Percentiles rank a stretch among this genome's conserved stretches.
phyloP scores from a whole-genome alignment of 2,329 filamentous ascomycete species.

The Clonostachys solani region DNA sequence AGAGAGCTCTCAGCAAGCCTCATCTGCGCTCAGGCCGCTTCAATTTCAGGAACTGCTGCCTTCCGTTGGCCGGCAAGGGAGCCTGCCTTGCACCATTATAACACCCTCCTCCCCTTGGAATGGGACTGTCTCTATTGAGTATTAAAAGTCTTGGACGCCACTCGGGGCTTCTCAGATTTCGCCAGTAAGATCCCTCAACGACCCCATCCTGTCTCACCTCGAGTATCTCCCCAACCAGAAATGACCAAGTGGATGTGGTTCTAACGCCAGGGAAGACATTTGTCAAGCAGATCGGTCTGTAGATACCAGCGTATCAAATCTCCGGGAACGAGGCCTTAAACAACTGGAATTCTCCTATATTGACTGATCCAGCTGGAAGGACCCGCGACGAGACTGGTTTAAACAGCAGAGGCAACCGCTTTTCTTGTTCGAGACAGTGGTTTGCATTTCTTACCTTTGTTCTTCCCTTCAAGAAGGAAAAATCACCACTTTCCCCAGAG shows the following conservation, averaged over 20 bases:
- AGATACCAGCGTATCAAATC: constrained; percentile 25
- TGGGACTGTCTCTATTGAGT: constrained; percentile 2
- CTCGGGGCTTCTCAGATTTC: not conserved
- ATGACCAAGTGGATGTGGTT: not conserved
- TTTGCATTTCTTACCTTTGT: constrained; percentile 24
- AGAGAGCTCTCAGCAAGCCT: no score
- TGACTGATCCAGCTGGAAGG: constrained; percentile 25
- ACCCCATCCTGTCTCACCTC: not conserved
- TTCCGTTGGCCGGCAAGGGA: not conserved
- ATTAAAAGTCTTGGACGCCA: not conserved
- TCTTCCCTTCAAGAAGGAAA: constrained; percentile 19
- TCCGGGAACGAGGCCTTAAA: constrained; percentile 24
- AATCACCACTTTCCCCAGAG: constrained; percentile 18
- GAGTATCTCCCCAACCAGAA: not conserved
- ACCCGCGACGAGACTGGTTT: constrained; percentile 13
- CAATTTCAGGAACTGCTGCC: not conserved
- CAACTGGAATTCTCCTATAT: constrained; percentile 20
- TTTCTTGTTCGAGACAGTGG: constrained; percentile 30
- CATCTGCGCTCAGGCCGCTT: no score
- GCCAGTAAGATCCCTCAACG: not conserved
- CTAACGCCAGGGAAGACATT: not conserved
- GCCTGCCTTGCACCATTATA: not conserved
- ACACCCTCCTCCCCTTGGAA: constrained; percentile 2
- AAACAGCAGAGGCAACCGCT: constrained; percentile 20
- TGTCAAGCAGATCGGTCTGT: not conserved